phyloP scores from a whole-genome alignment of 2,329 filamentous ascomycete genomes.

The Beauveria asiatica region DNA sequence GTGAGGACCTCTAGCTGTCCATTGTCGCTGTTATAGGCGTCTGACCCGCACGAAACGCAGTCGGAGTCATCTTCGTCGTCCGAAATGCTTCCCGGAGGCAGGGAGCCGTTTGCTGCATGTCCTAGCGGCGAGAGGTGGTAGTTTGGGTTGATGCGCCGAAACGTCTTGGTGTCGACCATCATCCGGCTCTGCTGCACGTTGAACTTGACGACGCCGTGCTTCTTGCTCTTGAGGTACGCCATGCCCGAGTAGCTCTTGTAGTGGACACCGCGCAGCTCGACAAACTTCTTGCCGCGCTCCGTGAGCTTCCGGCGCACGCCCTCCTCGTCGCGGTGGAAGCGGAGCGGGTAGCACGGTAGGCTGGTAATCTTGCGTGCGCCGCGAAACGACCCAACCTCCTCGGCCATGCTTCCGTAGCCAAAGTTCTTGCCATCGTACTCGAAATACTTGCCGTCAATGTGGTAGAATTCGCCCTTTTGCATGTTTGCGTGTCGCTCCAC shows the following conservation, averaged over 20 bases:
- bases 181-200: conserved; percentile 79
- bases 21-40: conserved; percentile 32
- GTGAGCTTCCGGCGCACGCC: conserved; percentile 59
- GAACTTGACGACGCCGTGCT: conserved; percentile 49
- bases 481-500: conserved; percentile 62
- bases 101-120: neutral
- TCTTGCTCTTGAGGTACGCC: conserved; percentile 77
- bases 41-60: conserved; percentile 31
- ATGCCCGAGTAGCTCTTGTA: conserved; percentile 78
- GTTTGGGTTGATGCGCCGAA: conserved; percentile 78
- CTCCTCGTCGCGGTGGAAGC: conserved; percentile 67
- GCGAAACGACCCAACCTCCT: conserved; percentile 67
- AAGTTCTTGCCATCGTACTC: conserved; percentile 86
- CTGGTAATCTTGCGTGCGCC: conserved; percentile 76
- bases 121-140: conserved; percentile 70
- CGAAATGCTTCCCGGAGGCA: conserved; percentile 56
- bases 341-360: conserved; percentile 66
- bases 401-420: conserved; percentile 62
- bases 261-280: conserved; percentile 69
- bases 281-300: conserved; percentile 77
- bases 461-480: conserved; percentile 66
- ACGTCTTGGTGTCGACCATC: conserved; percentile 79
- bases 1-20: conserved; percentile 35
- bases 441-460: conserved; percentile 69
- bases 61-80: conserved; percentile 34